Evolutionary conservation across 805 yeast species (phyloP).

Genomic region (Ogataea philodendri): DNA sequence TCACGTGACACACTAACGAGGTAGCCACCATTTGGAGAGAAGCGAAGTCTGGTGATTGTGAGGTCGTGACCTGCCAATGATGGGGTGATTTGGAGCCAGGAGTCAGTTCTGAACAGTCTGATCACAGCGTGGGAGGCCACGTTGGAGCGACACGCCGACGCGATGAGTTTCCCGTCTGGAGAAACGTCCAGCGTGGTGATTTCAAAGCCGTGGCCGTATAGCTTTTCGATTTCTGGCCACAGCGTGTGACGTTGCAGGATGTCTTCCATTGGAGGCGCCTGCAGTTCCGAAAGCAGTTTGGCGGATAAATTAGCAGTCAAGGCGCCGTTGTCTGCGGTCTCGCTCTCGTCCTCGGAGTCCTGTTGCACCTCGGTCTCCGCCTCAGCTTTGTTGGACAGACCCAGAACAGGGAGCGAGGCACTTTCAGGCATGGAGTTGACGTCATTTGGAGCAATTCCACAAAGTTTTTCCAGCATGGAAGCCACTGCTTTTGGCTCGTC

Average conservation of each 20-base stretch:
- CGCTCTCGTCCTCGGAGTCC: conserved; percentile 38
- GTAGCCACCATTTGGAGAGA: conserved; percentile 64
- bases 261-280: conserved; percentile 81
- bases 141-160: conserved; percentile 91
- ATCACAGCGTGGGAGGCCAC: conserved; percentile 81
- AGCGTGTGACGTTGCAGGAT: conserved; percentile 86
- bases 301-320: conserved; percentile 40
- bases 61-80: conserved; percentile 71
- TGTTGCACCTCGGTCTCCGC: conserved; percentile 43
- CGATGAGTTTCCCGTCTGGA: conserved; percentile 60
- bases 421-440: conserved; percentile 60
- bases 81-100: conserved; percentile 59
- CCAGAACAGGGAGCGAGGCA: conserved; percentile 90
- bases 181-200: conserved; percentile 74
- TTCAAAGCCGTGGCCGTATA: conserved; percentile 98
- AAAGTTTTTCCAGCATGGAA: conserved; percentile 51
- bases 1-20: conserved; percentile 85
- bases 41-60: conserved; percentile 80
- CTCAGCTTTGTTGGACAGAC: conserved; percentile 87
- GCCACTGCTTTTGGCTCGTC: conserved; percentile 83
- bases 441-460: conserved; percentile 39
- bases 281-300: conserved; percentile 46
- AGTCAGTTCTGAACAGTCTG: conserved; percentile 62
- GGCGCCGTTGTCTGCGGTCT: conserved; percentile 40
- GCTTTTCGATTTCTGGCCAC: conserved; percentile 92